Base-by-base conservation (phyloP, 768 basidiomycete genomes). In the Hericium alpestre region DNA sequence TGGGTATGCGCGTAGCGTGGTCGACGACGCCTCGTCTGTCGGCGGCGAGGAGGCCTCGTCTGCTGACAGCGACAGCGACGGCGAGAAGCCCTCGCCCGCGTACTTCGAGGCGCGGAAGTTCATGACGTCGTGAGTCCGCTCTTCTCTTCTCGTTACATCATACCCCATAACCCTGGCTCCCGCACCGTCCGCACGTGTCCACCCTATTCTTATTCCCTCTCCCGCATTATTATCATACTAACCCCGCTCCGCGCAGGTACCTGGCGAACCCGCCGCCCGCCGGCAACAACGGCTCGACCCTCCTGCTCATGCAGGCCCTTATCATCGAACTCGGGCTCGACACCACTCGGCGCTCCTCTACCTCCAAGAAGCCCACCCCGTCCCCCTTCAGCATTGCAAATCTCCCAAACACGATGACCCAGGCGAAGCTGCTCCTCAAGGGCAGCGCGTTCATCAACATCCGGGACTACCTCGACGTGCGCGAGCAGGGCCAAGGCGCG, bases 251-350 rank as follows among this genome's bases (percentile, higher is more conserved):
- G 20, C 20, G 32, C 57, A 83, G 80, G 15, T 82, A 79, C 71
- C 73, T 85, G 40, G 74, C 76, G 2, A 75, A 77, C 59, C 76
- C 81, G 1, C 67, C 73, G 25, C 32, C 66, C 5, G 75, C 73
- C 15, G 56, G 64, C 23, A 72, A 76, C 59, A 68, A 72, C 5
- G 71, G 73, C 9, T 77, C 75, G 54, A 74, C 80, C 40, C 78
- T 90, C 38, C 74, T 77, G 6, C 72, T 90, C 40, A 73, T 90
- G 6, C 88, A 89, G 57, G 82, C 86, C 0, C 77, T 90, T 58
- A 82, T 88, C 61, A 74, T 90, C 59, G 89, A 90, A 70, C 75
- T 90, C n/a, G 87, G 87, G n/a, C 71, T 72, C 43, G 65, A 57
- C 55, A 55, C 66, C 27, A 20, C 64, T 12, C 43, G 63, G 4